These are phyloP conservation scores for Coemansia sp. DNA, from an alignment of 192 early-diverging fungal genomes.

Conservation along the genomic window DNA sequence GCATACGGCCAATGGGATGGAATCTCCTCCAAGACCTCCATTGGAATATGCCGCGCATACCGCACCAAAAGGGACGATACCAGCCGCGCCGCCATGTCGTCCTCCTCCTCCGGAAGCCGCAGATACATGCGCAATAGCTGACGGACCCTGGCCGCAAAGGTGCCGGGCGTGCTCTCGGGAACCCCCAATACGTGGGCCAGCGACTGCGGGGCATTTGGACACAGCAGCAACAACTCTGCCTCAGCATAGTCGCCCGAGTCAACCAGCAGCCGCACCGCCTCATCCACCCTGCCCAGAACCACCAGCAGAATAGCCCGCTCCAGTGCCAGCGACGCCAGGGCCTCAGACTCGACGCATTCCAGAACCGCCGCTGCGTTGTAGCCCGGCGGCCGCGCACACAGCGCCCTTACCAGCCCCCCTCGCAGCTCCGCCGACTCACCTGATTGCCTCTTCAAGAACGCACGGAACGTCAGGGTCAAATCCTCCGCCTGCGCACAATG, in stretches of 20 bases:
- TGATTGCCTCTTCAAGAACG: not conserved
- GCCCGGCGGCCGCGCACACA: constrained; percentile 1
- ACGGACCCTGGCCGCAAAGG: not conserved
- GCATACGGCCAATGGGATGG: constrained; percentile 33
- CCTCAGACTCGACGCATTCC: constrained; percentile 13
- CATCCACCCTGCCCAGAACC: constrained; percentile 1
- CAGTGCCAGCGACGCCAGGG: not conserved
- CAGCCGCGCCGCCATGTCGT: constrained; percentile 31
- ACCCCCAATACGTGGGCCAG: constrained; percentile 14
- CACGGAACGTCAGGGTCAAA: constrained; percentile 24
- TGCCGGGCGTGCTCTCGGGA: not conserved
- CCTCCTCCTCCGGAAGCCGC: constrained; percentile 5
- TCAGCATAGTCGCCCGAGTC: constrained; percentile 31
- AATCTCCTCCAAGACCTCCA: constrained; percentile 9
- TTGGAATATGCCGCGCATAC: not conserved
- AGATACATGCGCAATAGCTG: constrained; percentile 22
- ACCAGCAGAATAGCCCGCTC: constrained; percentile 36
- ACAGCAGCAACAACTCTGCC: constrained; percentile 31
- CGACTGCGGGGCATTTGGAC: constrained; percentile 8
- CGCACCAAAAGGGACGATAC: constrained; percentile 17
- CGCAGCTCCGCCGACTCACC: constrained; percentile 11
- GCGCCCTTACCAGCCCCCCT: constrained; percentile 12
- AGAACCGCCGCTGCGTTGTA: constrained; percentile 19
- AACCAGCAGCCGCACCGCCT: constrained; percentile 25
- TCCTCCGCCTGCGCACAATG: constrained; percentile 27